Evolutionary conservation across 2,329 filamentous ascomycete species (phyloP).

Genomic region (Pseudocercospora musae): DNA sequence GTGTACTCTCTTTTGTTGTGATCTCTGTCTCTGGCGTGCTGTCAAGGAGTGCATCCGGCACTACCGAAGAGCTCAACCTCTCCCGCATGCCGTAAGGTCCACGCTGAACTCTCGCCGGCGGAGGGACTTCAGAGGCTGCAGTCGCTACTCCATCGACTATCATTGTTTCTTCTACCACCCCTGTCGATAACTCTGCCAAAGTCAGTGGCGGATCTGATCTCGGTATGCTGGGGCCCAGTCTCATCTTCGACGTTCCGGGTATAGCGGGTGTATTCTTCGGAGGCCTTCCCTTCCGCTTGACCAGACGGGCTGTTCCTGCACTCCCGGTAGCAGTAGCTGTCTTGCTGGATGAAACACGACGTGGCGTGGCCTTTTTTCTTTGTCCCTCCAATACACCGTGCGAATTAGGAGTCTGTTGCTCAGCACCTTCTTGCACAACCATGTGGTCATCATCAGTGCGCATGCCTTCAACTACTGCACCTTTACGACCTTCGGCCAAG

Average conservation of each 20-base stretch:
- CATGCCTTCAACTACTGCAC: constrained; percentile 9
- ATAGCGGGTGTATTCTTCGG: not conserved
- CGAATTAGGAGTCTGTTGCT: not conserved
- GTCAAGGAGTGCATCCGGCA: not conserved
- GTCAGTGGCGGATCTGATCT: not conserved
- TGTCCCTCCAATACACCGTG: not conserved
- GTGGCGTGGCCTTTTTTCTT: not conserved
- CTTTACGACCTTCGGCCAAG: constrained; percentile 33
- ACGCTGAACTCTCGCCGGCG: not conserved
- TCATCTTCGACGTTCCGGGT: not conserved
- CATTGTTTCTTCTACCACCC: not conserved
- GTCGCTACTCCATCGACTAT: not conserved
- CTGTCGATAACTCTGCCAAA: not conserved
- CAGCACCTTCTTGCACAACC: constrained; percentile 10
- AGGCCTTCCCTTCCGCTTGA: not conserved
- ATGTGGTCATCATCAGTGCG: constrained; percentile 29
- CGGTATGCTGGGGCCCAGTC: not conserved
- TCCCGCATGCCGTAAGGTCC: constrained; percentile 9
- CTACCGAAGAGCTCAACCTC: not conserved
- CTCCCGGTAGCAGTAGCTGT: not conserved
- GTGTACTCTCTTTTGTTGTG: not conserved
- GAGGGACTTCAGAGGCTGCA: not conserved
- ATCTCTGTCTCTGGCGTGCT: not conserved
- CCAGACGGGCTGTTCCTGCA: not conserved
- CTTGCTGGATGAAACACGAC: constrained; percentile 19